Conservation (phyloP, 352 stramenopile genomes). For the Phytophthora crassamura region DNA sequence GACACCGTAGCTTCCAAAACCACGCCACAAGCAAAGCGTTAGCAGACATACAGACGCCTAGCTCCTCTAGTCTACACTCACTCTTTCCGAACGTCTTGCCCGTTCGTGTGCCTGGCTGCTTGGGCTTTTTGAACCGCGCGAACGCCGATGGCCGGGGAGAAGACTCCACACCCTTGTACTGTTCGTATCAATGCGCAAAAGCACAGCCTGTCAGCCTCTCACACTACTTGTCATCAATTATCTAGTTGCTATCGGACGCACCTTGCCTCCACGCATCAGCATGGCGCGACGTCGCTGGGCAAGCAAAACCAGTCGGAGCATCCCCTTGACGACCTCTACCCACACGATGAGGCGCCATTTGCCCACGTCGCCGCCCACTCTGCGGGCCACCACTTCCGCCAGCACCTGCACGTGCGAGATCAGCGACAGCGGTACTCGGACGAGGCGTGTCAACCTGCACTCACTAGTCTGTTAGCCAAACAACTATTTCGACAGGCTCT, state of each 20-base stretch:
- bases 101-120: slow-evolving; percentile 65
- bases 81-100: slow-evolving; percentile 75
- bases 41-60: not conserved
- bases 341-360: slow-evolving; percentile 86
- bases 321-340: slow-evolving; percentile 77
- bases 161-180: slow-evolving; percentile 70
- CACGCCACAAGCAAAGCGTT: slow-evolving; percentile 8
- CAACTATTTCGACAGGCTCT: not conserved
- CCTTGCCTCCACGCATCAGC: slow-evolving; percentile 67
- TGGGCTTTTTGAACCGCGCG: slow-evolving; percentile 66
- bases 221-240: too few species aligned
- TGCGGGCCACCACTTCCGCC: slow-evolving; percentile 76
- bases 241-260: slow-evolving; percentile 12
- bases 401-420: slow-evolving; percentile 85
- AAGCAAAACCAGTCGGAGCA: slow-evolving; percentile 73
- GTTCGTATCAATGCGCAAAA: slow-evolving; percentile 6
- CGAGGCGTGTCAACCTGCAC: slow-evolving; percentile 56
- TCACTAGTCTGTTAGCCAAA: not conserved
- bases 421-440: slow-evolving; percentile 78
- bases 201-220: not conserved
- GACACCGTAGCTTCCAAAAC: slow-evolving; percentile 21
- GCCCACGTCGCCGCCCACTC: slow-evolving; percentile 67
- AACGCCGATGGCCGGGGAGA: slow-evolving; percentile 56
- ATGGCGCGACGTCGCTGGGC: slow-evolving; percentile 63
- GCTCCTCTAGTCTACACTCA: slow-evolving; percentile 15